Base-by-base conservation (phyloP, 2,329 filamentous ascomycete genomes). In the Hypoxylon sp. region DNA sequence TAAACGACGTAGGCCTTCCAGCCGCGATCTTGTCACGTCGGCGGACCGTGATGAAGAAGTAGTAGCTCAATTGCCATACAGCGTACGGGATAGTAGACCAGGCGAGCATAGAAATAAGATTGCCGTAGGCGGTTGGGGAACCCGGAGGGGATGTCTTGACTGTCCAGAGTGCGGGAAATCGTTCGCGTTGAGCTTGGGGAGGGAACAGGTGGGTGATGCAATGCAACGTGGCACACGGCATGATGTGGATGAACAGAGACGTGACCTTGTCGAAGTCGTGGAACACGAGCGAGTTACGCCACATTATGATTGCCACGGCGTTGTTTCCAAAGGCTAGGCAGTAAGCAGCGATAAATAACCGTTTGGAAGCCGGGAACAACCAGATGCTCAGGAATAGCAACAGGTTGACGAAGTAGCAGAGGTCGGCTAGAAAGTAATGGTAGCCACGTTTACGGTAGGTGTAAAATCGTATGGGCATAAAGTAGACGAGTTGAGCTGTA, bases 191-290 rank as follows among this genome's bases (percentile, higher is more conserved):
- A 46, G 87, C 79, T 22, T 89, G 88, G 0, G 87, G 80, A 0
- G 91, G 81, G 11, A 94, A 85, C 19, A 98, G 85, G 78, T 99
- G 96, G 14, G 97, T 92, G 13, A 99, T 86, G 77, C 94, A 97
- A 80, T 99, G 96, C 11, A 99, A 87, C 1, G 94, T 93, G 5
- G 92, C 95, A 72, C 94, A 97, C 0, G 96, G 96, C 95, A 99
- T 99, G 76, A 99, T 97, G 80, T 99, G 96, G 74, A 99, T 98
- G 83, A 99, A 99, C n/a, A 99, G 86, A 78, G 93, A 96, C 11
- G 94, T 97, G 68, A 98, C 94, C 81, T 99, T 99, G 85, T 99
- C 96, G 81, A 99, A 90, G 78, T 94, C 97, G 84, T 99, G 96
- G 80, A 99, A 99, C 51, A 99, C 96, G 77, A 99, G 88, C 33